Evolutionary conservation across 371 early-diverging fungal genomes (phyloP).

Genomic region (Funneliformis caledonium): DNA sequence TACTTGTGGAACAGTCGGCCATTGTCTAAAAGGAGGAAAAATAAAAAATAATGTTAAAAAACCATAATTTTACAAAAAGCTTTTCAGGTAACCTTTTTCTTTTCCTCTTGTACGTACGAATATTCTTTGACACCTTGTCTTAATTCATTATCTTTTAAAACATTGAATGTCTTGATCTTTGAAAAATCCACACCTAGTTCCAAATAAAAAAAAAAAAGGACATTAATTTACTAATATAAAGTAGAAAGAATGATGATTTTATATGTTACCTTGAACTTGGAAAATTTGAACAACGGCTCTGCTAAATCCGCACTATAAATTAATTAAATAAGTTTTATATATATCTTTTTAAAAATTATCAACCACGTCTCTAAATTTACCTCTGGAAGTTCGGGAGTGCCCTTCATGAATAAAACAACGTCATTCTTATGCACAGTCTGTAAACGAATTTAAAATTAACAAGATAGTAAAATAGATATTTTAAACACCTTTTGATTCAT

Average conservation of each 20-base stretch:
- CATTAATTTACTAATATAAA: neutral
- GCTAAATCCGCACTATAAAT: conserved; percentile 88
- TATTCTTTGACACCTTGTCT: conserved; percentile 94
- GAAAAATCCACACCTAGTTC: conserved; percentile 58
- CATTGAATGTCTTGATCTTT: conserved; percentile 81
- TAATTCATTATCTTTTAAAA: conserved; percentile 88
- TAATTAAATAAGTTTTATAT: neutral
- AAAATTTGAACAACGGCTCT: conserved; percentile 91
- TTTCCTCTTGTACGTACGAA: conserved; percentile 58
- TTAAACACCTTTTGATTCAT: neutral
- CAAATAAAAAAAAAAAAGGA: conserved; percentile 23
- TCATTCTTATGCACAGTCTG: conserved; percentile 64
- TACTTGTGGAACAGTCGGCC: conserved; percentile 99
- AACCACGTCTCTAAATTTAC: conserved; percentile 45
- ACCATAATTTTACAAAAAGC: neutral
- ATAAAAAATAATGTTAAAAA: neutral
- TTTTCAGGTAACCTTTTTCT: neutral
- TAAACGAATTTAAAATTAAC: neutral
- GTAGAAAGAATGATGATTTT: neutral
- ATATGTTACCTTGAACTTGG: conserved; percentile 70
- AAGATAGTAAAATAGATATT: neutral
- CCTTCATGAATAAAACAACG: conserved; percentile 95
- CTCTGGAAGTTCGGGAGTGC: conserved; percentile 88
- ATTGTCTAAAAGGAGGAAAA: conserved; percentile 53
- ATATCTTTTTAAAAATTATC: neutral